A percentile compares a stretch with the other conserved stretches of the same genome.
Conservation (phyloP, 1,139 yeast genomes). For the Insectozyma bohioensis region DNA sequence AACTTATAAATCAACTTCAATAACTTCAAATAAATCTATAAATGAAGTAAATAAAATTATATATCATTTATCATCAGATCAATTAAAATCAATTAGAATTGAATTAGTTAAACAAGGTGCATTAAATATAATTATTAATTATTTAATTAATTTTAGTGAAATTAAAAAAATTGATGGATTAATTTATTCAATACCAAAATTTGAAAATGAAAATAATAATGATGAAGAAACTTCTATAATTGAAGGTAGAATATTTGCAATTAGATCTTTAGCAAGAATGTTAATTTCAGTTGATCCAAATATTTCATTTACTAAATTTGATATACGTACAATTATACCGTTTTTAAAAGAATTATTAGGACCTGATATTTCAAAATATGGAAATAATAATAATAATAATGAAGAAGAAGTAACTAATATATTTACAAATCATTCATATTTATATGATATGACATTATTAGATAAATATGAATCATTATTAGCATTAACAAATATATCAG, state of each 20-base stretch:
- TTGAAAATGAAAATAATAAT: no score
- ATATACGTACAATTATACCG: slow-evolving; percentile 42
- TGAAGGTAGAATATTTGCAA: slow-evolving; percentile 27
- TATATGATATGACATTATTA: slow-evolving; percentile 28
- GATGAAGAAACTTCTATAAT: slow-evolving; percentile 12
- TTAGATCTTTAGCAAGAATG: slow-evolving; percentile 43
- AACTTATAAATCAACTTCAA: slow-evolving; percentile 17
- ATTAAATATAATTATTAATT: slow-evolving; percentile 36
- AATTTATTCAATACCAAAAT: slow-evolving; percentile 23
- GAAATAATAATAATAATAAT: background rate
- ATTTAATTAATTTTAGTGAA: slow-evolving; percentile 33
- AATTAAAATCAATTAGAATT: slow-evolving; percentile 25
- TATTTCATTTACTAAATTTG: slow-evolving; percentile 40
- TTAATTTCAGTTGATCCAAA: slow-evolving; percentile 42
- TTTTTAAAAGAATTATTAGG: slow-evolving; percentile 50
- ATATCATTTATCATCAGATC: slow-evolving; percentile 24
- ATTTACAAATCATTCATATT: slow-evolving; percentile 16
- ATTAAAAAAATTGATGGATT: slow-evolving; percentile 15
- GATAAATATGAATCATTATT: slow-evolving; percentile 47
- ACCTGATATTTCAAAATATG: slow-evolving; percentile 26
- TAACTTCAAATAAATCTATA: slow-evolving; percentile 10
- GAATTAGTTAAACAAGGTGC: slow-evolving; percentile 50
- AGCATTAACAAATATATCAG: slow-evolving; percentile 51
- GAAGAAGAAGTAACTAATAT: slow-evolving; percentile 13
- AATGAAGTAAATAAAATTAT: slow-evolving; percentile 12